Conservation (phyloP, 257 asterid species). For the Capsicum rhomboideum region DNA sequence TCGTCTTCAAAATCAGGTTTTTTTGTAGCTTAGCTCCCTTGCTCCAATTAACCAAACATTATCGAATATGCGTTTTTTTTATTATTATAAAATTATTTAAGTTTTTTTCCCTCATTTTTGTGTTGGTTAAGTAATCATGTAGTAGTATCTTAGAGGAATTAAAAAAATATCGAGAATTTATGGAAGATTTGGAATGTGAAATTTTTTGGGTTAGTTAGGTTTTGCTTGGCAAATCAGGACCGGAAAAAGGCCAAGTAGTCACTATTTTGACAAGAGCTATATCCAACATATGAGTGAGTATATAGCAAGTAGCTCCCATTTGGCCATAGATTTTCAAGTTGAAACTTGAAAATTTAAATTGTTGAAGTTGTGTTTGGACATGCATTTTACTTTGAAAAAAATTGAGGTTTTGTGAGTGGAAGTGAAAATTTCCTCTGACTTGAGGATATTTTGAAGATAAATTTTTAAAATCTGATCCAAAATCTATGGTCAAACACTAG, state of each 20-base stretch:
- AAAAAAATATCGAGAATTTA: not conserved
- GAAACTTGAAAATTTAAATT: not conserved
- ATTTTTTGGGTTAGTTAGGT: not conserved
- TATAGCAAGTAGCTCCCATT: not conserved
- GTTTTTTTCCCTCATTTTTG: not conserved
- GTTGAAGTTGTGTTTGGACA: not conserved
- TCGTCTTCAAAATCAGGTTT: slow-evolving; percentile 77
- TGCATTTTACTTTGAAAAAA: not conserved
- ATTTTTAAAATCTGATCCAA: too few species aligned
- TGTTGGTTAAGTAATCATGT: not conserved
- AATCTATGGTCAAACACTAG: not conserved
- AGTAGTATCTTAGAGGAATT: not conserved
- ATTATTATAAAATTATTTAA: not conserved
- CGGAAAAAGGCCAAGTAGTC: not conserved
- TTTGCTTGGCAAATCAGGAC: not conserved
- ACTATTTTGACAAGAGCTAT: not conserved
- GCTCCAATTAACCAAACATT: not conserved
- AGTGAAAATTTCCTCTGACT: too few species aligned
- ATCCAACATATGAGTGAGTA: not conserved
- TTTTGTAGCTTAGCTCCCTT: not conserved
- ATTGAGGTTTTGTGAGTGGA: not conserved
- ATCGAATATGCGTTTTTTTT: not conserved
- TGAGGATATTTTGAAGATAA: too few species aligned
- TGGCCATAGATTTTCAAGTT: not conserved
- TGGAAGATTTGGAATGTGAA: not conserved